Evolutionary conservation across 1,139 yeast genomes (phyloP), one percentile per base, ranked within the genome.

Genomic region (Saccharomycopsis phalli): DNA sequence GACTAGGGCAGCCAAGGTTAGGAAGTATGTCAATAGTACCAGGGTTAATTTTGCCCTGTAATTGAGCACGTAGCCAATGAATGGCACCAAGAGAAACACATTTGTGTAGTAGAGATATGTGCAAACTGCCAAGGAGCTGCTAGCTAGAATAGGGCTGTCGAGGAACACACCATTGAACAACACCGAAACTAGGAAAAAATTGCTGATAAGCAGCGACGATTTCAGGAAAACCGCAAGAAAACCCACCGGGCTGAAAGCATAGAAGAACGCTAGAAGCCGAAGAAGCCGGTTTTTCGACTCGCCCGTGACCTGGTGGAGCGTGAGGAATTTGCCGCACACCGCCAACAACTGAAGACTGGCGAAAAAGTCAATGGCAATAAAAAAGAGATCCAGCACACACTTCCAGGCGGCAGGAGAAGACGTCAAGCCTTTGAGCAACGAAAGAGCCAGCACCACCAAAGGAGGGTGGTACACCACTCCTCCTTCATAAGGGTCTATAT

Each of bases 381-480:
- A 48, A 18, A 38, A 34, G n/a, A 37, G 26, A 14, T 20, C 19
- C 28, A 16, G 23, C 13, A 33, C 35, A 25, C 33, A 11, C 22
- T 22, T 34, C 42, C 37, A 41, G n/a, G 22, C n/a, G 20, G 8
- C 19, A 18, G 4, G n/a, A 11, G 14, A 47, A 48, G 14, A 51
- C 37, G 45, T 57, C 14, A 16, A 42, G 7, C 48, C 40, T 2
- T 49, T 49, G 34, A 76, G 47, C 2, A 65, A 46, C 23, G 66
- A 63, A 48, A 81, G 63, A 8, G 74, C 49, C 4, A 68, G 62
- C 40, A 84, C 68, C 31, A 83, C 54, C 26, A 88, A 56, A 1
- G 95, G 95, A 3, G 94, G 71, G 54, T 86, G 94, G 57, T 87
- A 93, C 36, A 81, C 84, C 23, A 84, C 78, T 2, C 95, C 94